Percentiles rank a stretch among this genome's conserved stretches.
Conservation (phyloP, 2,329 filamentous ascomycete genomes). For the Tolypocladium sp. region DNA sequence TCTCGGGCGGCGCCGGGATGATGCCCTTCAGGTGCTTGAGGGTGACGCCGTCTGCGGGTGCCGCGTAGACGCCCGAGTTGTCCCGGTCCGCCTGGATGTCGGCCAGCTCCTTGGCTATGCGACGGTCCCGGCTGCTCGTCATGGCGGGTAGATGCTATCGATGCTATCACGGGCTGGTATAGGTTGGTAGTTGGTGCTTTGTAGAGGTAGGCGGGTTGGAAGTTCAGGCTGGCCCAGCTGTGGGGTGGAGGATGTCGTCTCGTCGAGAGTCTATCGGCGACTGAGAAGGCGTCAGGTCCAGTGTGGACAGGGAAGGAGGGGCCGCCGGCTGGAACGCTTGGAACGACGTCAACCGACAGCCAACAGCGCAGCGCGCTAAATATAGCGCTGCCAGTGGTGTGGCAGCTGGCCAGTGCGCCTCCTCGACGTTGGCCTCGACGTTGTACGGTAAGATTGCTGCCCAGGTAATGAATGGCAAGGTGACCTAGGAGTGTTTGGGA, state of each 20-base stretch:
- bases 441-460: neutral
- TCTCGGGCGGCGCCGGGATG: conserved; percentile 82
- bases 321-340: neutral
- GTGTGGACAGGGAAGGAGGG: neutral
- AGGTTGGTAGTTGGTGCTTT: neutral
- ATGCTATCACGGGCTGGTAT: neutral
- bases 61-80: conserved; percentile 66
- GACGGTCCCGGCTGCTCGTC: conserved; percentile 44
- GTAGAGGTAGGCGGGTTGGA: neutral
- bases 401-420: neutral
- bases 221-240: neutral
- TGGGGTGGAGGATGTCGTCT: neutral
- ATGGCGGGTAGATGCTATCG: conserved; percentile 19
- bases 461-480: neutral
- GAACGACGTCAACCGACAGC: neutral
- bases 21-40: conserved; percentile 75
- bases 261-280: neutral
- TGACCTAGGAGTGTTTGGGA: neutral
- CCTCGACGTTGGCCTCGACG: neutral
- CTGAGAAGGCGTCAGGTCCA: neutral
- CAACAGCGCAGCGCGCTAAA: neutral
- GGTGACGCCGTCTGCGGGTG: conserved; percentile 55
- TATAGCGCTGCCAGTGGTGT: neutral
- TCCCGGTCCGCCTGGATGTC: conserved; percentile 65
- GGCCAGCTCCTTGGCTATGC: conserved; percentile 65